Base-by-base conservation (phyloP, 441 rosid genomes). In the Raphanus hybrid region DNA sequence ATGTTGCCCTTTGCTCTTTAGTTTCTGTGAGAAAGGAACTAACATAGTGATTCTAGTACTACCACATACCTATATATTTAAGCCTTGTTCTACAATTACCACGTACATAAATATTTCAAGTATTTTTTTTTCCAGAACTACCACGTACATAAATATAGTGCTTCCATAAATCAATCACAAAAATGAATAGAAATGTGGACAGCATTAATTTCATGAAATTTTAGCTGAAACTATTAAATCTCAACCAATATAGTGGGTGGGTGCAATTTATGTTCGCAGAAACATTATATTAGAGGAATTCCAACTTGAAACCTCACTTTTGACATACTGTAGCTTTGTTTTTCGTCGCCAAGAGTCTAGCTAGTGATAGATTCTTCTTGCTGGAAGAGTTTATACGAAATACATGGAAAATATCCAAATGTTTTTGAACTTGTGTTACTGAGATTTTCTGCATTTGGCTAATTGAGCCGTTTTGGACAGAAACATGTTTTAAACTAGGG, bases 211-310 rank as follows among this genome's bases (percentile, higher is more conserved):
- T 48, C 4, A 62, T 62, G 67, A 29, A 16, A 43, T 10, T 27
- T 61, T 32, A 55, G 52, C 6, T 63, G 48, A 62, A 58, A 23
- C 63, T 10, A 29, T 50, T 50, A 50, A 62, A 52, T 8, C 14
- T 48, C 69, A 50, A 64, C 70, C 23, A 73, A 63, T 6, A 50
- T 18, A 64, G 39, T 62, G 58, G 69, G 12, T 72, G 41, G 20
- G 14, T 71, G 3, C 20, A 45, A 18, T 71, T 37, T 71, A 59
- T 26, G 63, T 10, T 59, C 14, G 26, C 63, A 23, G 58, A 52
- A 52, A 20, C 58, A 52, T 5, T 29, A 29, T 29, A 29, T 29
- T 29, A 3, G 8, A 52, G 58, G 23, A 14, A 20, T 52, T 15
- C 58, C 58, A 14, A 52, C 58, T 12, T 64, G 39, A 37, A 45